These are phyloP conservation scores for Dentiscutata heterogama DNA, from an alignment of 371 early-diverging fungal genomes.

Conservation along the genomic window DNA sequence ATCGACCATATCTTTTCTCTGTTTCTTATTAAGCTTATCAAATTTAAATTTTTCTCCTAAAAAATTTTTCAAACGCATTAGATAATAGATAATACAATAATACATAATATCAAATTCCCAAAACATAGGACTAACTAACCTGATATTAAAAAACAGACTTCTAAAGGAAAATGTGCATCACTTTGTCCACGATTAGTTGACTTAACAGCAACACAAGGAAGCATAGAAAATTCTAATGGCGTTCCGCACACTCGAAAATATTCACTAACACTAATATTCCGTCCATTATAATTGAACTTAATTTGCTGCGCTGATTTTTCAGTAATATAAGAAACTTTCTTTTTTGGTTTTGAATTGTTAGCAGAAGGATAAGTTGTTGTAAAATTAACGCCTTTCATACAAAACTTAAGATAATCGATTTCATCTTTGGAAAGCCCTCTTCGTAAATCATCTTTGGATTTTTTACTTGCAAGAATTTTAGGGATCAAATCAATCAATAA, in stretches of 20 bases:
- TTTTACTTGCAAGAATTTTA: background rate
- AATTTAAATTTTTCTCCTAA: too few species aligned
- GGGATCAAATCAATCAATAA: constrained; percentile 1
- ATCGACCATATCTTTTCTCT: too few species aligned
- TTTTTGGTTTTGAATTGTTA: background rate
- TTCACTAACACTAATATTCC: constrained; percentile 65
- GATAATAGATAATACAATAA: background rate
- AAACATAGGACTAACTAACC: constrained; percentile 56
- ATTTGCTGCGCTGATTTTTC: constrained; percentile 68
- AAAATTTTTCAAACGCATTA: background rate
- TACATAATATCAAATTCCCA: background rate
- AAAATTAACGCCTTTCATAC: background rate
- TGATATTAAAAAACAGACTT: constrained; percentile 83
- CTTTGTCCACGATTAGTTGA: constrained; percentile 40
- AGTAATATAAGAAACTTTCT: constrained; percentile 62
- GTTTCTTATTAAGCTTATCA: too few species aligned
- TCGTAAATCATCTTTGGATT: background rate
- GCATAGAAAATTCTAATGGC: constrained; percentile 74
- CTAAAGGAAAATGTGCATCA: constrained; percentile 81
- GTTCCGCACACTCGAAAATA: constrained; percentile 75
- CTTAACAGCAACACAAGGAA: constrained; percentile 86
- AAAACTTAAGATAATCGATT: background rate
- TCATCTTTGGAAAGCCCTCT: background rate
- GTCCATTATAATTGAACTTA: constrained; percentile 65
- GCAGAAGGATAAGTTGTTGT: background rate